Base-by-base conservation (phyloP, 768 basidiomycete genomes). In the Amylocystis lapponica region DNA sequence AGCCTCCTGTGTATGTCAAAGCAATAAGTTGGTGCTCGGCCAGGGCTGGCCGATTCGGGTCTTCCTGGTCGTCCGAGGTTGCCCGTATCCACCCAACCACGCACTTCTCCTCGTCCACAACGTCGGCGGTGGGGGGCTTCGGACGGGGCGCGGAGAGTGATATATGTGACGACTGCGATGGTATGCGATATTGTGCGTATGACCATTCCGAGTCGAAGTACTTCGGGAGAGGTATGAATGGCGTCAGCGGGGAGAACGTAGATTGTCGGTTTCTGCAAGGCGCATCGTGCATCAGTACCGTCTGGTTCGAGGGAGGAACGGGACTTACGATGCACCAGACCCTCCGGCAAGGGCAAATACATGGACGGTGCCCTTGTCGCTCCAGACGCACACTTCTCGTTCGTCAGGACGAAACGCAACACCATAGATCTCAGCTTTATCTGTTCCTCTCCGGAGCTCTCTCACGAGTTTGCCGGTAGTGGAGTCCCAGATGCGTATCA, bases 121-220 rank as follows among this genome's bases (percentile, higher is more conserved):
- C 67, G 52, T 83, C 84, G 2, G 70, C 68, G 12, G 74, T 68
- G 5, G 80, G 68, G 2, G 81, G 70, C 47, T 67, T 63, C 10
- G 75, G 60, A 1, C 80, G 73, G n/a, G 79, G 74, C 3, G 85
- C 76, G 11, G 83, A 79, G 26, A 92, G 65, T 10, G 86, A 83
- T 36, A 91, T 83, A 50, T 93, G 89, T 7, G 90, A 71, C 2
- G 84, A 83, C 52, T 90, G 87, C 2, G 84, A 69, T 3, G 92
- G 92, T 57, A 96, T 86, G 32, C 88, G 78, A 60, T 88, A 96
- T 52, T 89, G 86, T 12, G 92, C 89, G 57, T 95, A 93, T 0
- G 92, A 94, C 93, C 92, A 95, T 61, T 93, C 85, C n/a, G 90
- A 93, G 56, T 83, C 81, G 58, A 96, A 93, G 61, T 95, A 95